A percentile compares a stretch with the other conserved stretches of the same genome.
These are phyloP conservation scores for Ogataea thermomethanolica DNA, from an alignment of 805 yeast genomes.

Conservation along the genomic window DNA sequence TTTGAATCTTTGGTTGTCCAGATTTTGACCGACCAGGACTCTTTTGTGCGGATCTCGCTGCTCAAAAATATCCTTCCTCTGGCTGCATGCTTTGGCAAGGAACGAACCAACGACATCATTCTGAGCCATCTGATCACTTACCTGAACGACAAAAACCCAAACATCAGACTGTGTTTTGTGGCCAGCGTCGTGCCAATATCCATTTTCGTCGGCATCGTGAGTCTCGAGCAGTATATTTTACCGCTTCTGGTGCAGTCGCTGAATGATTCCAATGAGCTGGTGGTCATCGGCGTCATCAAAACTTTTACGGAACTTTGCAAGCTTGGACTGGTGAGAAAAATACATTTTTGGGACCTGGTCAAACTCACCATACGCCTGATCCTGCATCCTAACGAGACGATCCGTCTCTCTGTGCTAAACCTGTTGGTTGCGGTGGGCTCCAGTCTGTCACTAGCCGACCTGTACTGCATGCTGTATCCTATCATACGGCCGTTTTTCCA, in stretches of 20 bases:
- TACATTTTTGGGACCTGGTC: slow-evolving; percentile 53
- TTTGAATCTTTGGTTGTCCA: slow-evolving; percentile 65
- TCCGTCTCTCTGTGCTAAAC: slow-evolving; percentile 63
- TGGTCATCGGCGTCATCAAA: slow-evolving; percentile 65
- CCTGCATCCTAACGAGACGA: slow-evolving; percentile 85
- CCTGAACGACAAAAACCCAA: slow-evolving; percentile 71
- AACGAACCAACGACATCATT: slow-evolving; percentile 82
- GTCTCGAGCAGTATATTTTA: slow-evolving; percentile 81
- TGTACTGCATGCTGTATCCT: slow-evolving; percentile 81
- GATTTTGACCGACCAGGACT: slow-evolving; percentile 65
- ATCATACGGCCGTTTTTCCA: slow-evolving; percentile 70
- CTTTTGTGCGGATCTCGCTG: slow-evolving; percentile 66
- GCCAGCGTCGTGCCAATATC: slow-evolving; percentile 70
- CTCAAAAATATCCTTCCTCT: slow-evolving; percentile 69
- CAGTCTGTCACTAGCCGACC: slow-evolving; percentile 69
- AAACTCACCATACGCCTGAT: slow-evolving; percentile 51
- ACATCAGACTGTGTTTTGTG: slow-evolving; percentile 67
- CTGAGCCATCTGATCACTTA: slow-evolving; percentile 90
- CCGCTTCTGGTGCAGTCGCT: slow-evolving; percentile 83
- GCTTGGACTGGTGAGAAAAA: slow-evolving; percentile 52
- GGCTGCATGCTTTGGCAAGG: slow-evolving; percentile 80
- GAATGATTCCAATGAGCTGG: slow-evolving; percentile 79
- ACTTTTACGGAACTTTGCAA: slow-evolving; percentile 53
- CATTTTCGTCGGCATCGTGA: slow-evolving; percentile 73
- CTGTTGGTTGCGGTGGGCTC: slow-evolving; percentile 60